A percentile compares a stretch with the other conserved stretches of the same genome.
phyloP scores from a whole-genome alignment of 2,329 filamentous ascomycete genomes.

The Apiospora phragmitis region DNA sequence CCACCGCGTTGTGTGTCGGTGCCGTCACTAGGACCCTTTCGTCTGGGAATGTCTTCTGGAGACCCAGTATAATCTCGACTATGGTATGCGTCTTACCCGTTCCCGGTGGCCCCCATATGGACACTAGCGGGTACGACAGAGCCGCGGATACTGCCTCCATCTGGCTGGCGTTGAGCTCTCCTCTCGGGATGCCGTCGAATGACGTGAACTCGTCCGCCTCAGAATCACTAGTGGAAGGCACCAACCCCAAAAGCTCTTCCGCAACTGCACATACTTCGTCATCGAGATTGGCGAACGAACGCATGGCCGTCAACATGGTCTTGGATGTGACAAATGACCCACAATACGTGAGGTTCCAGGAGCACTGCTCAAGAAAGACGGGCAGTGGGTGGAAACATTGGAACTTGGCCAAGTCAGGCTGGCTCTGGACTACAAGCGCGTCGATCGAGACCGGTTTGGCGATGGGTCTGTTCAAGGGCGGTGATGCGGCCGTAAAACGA shows the following conservation, averaged over 20 bases:
- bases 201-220: background rate
- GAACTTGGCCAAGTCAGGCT: constrained; percentile 32
- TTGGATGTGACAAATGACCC: constrained; percentile 43
- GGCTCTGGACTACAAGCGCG: constrained; percentile 34
- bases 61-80: constrained; percentile 35
- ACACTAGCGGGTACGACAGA: constrained; percentile 34
- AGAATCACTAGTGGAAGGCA: background rate
- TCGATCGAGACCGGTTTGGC: constrained; percentile 35
- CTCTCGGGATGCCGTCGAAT: background rate
- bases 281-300: constrained; percentile 28
- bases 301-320: constrained; percentile 39
- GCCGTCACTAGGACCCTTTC: constrained; percentile 39
- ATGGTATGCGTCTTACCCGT: constrained; percentile 46
- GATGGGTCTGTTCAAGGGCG: constrained; percentile 32
- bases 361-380: constrained; percentile 34
- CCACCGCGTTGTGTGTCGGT: constrained; percentile 46
- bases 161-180: constrained; percentile 35
- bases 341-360: constrained; percentile 38
- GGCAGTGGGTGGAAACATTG: constrained; percentile 40
- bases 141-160: constrained; percentile 32
- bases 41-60: constrained; percentile 28
- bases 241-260: constrained; percentile 11
- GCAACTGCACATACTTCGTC: constrained; percentile 34
- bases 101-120: constrained; percentile 46
- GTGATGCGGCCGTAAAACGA: constrained; percentile 32